Percentiles rank a stretch among this genome's conserved stretches.
phyloP scores from a whole-genome alignment of 192 early-diverging fungal species.

The Glomus cerebriforme region DNA sequence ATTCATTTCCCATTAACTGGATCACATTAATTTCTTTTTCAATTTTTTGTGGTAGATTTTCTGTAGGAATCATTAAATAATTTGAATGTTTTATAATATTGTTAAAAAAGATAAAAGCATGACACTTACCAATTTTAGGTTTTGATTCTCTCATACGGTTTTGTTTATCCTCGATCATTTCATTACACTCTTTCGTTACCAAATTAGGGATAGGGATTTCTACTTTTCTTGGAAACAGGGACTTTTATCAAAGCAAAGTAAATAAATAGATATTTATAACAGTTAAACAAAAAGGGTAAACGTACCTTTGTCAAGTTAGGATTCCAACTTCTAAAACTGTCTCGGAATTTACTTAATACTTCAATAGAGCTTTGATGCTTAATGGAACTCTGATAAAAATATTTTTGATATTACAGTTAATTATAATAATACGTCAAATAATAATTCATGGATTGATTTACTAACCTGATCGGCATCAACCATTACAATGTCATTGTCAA shows the following conservation, averaged over 20 bases:
- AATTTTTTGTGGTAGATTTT: neutral
- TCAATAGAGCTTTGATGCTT: neutral
- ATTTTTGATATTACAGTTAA: neutral
- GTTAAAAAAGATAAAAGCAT: neutral
- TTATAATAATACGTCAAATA: neutral
- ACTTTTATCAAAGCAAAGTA: neutral
- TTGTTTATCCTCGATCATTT: neutral
- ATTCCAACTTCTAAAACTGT: conserved; percentile 35
- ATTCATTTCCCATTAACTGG: conserved; percentile 20
- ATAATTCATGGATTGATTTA: neutral
- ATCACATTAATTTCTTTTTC: neutral
- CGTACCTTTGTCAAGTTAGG: conserved; percentile 38
- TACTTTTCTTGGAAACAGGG: neutral
- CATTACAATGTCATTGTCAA: conserved; percentile 35
- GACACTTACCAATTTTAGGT: neutral
- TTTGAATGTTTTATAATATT: too few species aligned
- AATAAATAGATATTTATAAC: neutral
- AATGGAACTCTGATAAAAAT: neutral
- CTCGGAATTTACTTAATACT: conserved; percentile 4
- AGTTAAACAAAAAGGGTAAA: neutral
- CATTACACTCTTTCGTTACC: conserved; percentile 4
- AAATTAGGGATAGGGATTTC: neutral
- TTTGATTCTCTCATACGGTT: neutral
- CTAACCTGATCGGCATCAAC: conserved; percentile 14
- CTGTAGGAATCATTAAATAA: neutral